Percentiles rank a stretch among this genome's conserved stretches.
These are phyloP conservation scores for Aspergillus sparsus DNA, from an alignment of 495 filamentous ascomycete species.

Conservation along the genomic window DNA sequence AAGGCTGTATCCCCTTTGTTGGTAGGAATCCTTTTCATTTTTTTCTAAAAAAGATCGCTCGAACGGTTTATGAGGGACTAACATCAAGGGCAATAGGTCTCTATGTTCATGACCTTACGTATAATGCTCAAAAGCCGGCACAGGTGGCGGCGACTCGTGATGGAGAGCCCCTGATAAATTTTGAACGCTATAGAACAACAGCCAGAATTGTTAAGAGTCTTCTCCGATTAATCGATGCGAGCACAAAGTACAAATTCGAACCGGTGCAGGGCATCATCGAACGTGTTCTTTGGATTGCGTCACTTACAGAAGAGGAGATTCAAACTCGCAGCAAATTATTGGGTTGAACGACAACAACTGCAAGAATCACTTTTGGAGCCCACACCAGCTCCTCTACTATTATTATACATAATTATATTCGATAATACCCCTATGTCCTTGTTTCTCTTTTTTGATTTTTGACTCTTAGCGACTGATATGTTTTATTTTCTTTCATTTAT, in stretches of 20 bases:
- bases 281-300: constrained; percentile 93
- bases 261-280: constrained; percentile 85
- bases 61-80: background rate
- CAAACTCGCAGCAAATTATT: constrained; percentile 55
- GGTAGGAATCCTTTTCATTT: constrained; percentile 51
- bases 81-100: constrained; percentile 49
- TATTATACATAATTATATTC: constrained; percentile 10
- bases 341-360: constrained; percentile 35
- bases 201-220: constrained; percentile 94
- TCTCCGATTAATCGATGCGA: constrained; percentile 87
- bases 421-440: constrained; percentile 17
- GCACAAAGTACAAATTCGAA: constrained; percentile 80
- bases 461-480: constrained; percentile 19
- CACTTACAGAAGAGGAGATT: constrained; percentile 84
- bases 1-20: constrained; percentile 95
- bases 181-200: constrained; percentile 87
- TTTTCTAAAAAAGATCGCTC: background rate
- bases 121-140: constrained; percentile 87
- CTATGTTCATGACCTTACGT: constrained; percentile 96
- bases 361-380: background rate
- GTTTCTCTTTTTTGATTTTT: constrained; percentile 13
- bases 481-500: background rate
- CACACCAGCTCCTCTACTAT: background rate
- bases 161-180: constrained; percentile 82
- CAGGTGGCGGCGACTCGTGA: constrained; percentile 54